Base-by-base conservation (phyloP, 805 yeast genomes). In the Candida namnaoensis region DNA sequence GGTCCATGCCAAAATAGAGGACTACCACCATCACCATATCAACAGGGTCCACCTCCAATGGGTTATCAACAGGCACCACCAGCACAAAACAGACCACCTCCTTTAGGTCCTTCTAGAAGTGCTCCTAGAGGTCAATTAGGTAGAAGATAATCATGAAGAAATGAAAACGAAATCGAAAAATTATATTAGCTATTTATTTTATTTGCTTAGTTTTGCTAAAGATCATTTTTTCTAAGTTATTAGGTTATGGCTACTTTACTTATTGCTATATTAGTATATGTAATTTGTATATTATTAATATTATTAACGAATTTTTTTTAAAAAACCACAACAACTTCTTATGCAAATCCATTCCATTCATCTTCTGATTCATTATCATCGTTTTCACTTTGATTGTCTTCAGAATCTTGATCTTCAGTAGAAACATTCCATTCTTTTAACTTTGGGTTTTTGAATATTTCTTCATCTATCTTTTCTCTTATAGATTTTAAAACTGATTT, bases 371-470 rank as follows among this genome's bases (percentile, higher is more conserved):
- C 41, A 3, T 36, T 41, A 15, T 39, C 46, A 11, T 49, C 46
- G 4, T 43, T 53, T 6, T 47, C 54, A 5, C 43, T 53, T 23
- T 46, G 49, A 30, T 11, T 32, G 1, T 49, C 57, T 9, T 42
- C 51, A 5, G 37, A 43, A 8, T 42, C 41, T 4, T 36, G 41
- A 15, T 39, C 46, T 12, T 49, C 46, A 8, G 41, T 54, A 6
- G 61, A 58, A 7, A 77, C 62, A 8, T 80, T 83, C 93, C 95
- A 86, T 32, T 68, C 68, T 24, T 58, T 57, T 38, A 88, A 66
- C 54, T 93, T 72, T 27, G 64, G 59, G 54, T 90, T 95, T 1
- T 65, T 64, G 34, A 85, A 64, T 0, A 91, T 70, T 32, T 86
- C 93, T 33, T 76, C 79, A 48, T 66, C 69, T 44, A 82, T 79